These are phyloP conservation scores for Pichia sp. DNA, from an alignment of 1,139 yeast species.

Conservation along the genomic window DNA sequence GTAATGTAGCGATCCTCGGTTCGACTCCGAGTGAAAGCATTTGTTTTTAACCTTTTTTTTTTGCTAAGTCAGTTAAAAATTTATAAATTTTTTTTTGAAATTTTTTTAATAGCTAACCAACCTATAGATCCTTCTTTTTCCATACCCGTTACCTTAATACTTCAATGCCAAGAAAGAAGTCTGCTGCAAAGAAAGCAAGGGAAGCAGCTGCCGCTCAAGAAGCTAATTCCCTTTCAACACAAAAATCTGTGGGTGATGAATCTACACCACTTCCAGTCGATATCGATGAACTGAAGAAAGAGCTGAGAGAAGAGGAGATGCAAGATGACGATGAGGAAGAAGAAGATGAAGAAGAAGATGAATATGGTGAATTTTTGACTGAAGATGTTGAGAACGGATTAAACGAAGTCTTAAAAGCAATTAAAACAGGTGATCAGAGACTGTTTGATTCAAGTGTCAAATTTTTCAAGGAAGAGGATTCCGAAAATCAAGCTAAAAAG, in stretches of 20 bases:
- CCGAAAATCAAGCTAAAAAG: slow-evolving; percentile 39
- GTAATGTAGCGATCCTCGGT: slow-evolving; percentile 19
- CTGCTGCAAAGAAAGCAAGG: slow-evolving; percentile 71
- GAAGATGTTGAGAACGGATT: slow-evolving; percentile 81
- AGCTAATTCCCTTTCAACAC: background rate
- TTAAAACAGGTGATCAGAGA: slow-evolving; percentile 56
- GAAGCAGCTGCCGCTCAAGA: slow-evolving; percentile 26
- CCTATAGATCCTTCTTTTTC: background rate
- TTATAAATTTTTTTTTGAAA: background rate
- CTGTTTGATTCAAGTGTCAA: slow-evolving; percentile 58
- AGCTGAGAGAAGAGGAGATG: slow-evolving; percentile 14
- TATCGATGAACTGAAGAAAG: slow-evolving; percentile 19
- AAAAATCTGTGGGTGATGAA: background rate
- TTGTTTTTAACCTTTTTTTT: slow-evolving; percentile 2
- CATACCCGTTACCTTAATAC: background rate
- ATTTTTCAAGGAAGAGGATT: slow-evolving; percentile 51
- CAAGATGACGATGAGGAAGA: slow-evolving; percentile 14
- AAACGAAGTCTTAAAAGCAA: slow-evolving; percentile 58
- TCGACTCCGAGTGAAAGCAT: slow-evolving; percentile 18
- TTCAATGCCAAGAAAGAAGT: slow-evolving; percentile 82
- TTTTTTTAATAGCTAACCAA: background rate
- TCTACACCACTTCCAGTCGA: slow-evolving; percentile 18
- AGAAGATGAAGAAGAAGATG: slow-evolving; percentile 78
- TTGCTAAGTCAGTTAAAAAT: background rate
- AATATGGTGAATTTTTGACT: slow-evolving; percentile 80